Evolutionary conservation across 208 protist species (phyloP), one percentile per base, ranked within the genome.

Genomic region (Acanthamoeba triangularis): DNA sequence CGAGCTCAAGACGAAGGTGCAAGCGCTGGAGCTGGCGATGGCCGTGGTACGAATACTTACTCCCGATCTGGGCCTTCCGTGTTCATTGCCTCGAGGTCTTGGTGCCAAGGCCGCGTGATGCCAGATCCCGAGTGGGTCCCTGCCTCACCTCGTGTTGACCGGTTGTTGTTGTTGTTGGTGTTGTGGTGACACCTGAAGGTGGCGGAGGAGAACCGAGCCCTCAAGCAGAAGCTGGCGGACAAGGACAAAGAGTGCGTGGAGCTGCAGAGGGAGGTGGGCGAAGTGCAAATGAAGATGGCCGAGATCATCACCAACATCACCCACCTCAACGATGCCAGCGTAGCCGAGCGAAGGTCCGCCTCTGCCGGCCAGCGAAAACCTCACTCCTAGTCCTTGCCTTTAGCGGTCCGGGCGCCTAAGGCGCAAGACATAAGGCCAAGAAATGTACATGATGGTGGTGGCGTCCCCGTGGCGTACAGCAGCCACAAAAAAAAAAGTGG

Each of bases 251-350:
- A 84, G 76, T 54, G 41, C 76, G 76, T 33, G 23, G 76, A 47
- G 41, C 76, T 84, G 76, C 76, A n/a, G n/a, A 84, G 52, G 23
- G 76, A 84, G 76, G n/a, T 84, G 13, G 76, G 37, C 14, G 76
- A 84, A 16, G 33, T 84, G 76, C 76, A 84, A 33, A 84, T 52
- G 41, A 84, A 84, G 76, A 56, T 84, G 76, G 76, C 76, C 33
- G 76, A 84, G 44, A 84, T 84, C 44, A 54, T 84, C 41, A 84
- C 41, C 76, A 84, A 84, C 41, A 84, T 84, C 76, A 84, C 76
- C 8, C 76, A 84, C 41, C 44, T 84, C 25, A 84, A 84, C 44
- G 76, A 84, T 0, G 76, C 41, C 44, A 84, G 76, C 35, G 37
- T 20, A 16, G 37, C 72, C 20, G 76, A 84, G 23, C 76, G 76